These are phyloP conservation scores for Penicillium paradoxum DNA, from an alignment of 495 filamentous ascomycete species.

Conservation along the genomic window DNA sequence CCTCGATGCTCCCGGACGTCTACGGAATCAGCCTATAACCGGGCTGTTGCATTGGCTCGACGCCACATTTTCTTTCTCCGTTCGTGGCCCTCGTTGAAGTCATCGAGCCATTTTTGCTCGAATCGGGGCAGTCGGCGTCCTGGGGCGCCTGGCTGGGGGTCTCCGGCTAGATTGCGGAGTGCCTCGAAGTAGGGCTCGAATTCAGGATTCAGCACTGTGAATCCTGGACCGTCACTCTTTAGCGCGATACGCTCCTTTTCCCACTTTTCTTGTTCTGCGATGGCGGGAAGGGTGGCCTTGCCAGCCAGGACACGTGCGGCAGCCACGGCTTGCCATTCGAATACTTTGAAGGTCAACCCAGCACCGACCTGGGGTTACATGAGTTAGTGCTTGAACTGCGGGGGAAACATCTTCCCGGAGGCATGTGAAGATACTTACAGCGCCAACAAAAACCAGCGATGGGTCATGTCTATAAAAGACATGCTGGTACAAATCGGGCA, in stretches of 20 bases:
- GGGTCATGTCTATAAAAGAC: slow-evolving; percentile 46
- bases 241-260: slow-evolving; percentile 44
- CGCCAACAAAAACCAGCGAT: slow-evolving; percentile 33
- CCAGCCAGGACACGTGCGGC: slow-evolving; percentile 53
- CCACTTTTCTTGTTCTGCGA: slow-evolving; percentile 45
- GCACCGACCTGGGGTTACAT: slow-evolving; percentile 43
- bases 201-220: slow-evolving; percentile 47
- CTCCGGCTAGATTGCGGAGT: slow-evolving; percentile 43
- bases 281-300: slow-evolving; percentile 38
- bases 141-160: slow-evolving; percentile 26
- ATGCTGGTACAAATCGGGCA: slow-evolving; percentile 53
- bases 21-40: slow-evolving; percentile 8
- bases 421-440: slow-evolving; percentile 35
- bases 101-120: slow-evolving; percentile 42
- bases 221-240: slow-evolving; percentile 48
- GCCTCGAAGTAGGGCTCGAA: slow-evolving; percentile 54
- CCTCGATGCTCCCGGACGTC: not conserved
- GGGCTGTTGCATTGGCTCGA: slow-evolving; percentile 29
- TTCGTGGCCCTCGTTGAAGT: slow-evolving; percentile 47
- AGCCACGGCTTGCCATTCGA: slow-evolving; percentile 58
- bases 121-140: slow-evolving; percentile 46
- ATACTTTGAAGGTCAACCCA: slow-evolving; percentile 55
- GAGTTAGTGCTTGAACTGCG: slow-evolving; percentile 26
- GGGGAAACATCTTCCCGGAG: not conserved
- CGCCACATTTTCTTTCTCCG: slow-evolving; percentile 48